Evolutionary conservation across 1,139 yeast genomes (phyloP).

Genomic region (Geotrichum aggregatum): DNA sequence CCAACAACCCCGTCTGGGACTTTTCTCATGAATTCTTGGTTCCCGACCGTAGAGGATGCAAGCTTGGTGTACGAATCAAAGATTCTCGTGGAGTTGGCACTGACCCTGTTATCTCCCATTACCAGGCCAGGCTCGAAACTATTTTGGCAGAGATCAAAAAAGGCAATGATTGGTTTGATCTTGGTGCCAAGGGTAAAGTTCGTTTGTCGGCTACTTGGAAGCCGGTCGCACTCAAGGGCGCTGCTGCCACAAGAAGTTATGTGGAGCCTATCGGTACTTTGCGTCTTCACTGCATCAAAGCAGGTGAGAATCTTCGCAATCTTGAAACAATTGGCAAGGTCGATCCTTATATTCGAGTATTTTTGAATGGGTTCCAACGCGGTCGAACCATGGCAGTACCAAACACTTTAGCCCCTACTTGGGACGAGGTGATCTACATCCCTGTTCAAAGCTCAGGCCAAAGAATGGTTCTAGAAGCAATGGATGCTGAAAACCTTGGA

Average conservation of each 20-base stretch:
- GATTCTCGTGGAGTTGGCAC: constrained; percentile 58
- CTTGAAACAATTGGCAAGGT: constrained; percentile 84
- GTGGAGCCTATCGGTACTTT: constrained; percentile 91
- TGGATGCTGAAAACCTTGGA: constrained; percentile 78
- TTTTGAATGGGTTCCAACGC: constrained; percentile 70
- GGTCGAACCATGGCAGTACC: constrained; percentile 73
- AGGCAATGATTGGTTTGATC: constrained; percentile 72
- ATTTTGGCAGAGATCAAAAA: constrained; percentile 73
- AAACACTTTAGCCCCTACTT: constrained; percentile 71
- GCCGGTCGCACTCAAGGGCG: constrained; percentile 65
- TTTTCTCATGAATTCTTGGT: constrained; percentile 66
- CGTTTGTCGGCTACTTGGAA: constrained; percentile 73
- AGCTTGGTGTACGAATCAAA: constrained; percentile 60
- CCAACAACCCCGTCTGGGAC: constrained; percentile 66
- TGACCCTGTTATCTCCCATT: constrained; percentile 55
- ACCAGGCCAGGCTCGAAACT: constrained; percentile 52
- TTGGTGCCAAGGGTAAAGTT: constrained; percentile 62
- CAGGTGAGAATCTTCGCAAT: constrained; percentile 60
- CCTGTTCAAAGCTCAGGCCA: constrained; percentile 80
- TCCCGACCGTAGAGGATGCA: constrained; percentile 65
- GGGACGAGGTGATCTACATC: constrained; percentile 79
- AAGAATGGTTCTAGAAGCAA: constrained; percentile 74
- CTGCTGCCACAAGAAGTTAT: constrained; percentile 69
- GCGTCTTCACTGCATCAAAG: constrained; percentile 67
- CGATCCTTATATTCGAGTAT: constrained; percentile 83